These are phyloP conservation scores for Phytophthora citrophthora DNA, from an alignment of 352 stramenopile genomes.

Conservation along the genomic window DNA sequence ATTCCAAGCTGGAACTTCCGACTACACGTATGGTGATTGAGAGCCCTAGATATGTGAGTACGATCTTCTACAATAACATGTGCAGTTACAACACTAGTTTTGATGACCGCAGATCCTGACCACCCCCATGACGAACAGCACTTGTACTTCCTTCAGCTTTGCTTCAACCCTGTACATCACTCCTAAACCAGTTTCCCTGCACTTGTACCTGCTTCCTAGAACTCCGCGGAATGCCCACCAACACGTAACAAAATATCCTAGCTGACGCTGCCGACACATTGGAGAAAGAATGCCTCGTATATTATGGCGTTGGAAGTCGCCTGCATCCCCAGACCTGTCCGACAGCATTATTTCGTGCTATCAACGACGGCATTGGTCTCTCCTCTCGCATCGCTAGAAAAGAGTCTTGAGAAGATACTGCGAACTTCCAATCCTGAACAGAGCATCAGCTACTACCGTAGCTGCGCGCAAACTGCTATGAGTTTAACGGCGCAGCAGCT, in stretches of 20 bases:
- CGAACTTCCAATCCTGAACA: slow-evolving; percentile 24
- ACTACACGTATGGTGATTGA: too few species aligned
- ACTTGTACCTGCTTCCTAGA: neutral
- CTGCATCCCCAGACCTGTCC: slow-evolving; percentile 5
- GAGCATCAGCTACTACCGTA: slow-evolving; percentile 32
- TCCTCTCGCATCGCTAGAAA: neutral
- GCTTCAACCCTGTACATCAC: too few species aligned
- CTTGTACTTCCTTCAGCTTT: neutral
- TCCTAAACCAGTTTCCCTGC: too few species aligned
- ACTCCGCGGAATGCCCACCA: neutral
- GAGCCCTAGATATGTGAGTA: too few species aligned
- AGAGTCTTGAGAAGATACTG: neutral
- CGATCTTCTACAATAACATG: too few species aligned
- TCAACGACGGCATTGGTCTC: slow-evolving; percentile 1
- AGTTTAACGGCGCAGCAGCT: slow-evolving; percentile 28
- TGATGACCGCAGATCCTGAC: too few species aligned
- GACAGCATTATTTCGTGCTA: slow-evolving; percentile 7
- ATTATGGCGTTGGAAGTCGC: slow-evolving; percentile 39
- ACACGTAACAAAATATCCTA: slow-evolving; percentile 12
- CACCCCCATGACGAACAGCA: neutral
- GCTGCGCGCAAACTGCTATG: slow-evolving; percentile 3
- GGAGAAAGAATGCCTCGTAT: slow-evolving; percentile 57
- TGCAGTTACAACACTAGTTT: too few species aligned
- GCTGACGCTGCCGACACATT: slow-evolving; percentile 35
- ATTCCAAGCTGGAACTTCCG: too few species aligned